Conservation (phyloP, 331 rosid genomes). For the Pyracantha coccinea region DNA sequence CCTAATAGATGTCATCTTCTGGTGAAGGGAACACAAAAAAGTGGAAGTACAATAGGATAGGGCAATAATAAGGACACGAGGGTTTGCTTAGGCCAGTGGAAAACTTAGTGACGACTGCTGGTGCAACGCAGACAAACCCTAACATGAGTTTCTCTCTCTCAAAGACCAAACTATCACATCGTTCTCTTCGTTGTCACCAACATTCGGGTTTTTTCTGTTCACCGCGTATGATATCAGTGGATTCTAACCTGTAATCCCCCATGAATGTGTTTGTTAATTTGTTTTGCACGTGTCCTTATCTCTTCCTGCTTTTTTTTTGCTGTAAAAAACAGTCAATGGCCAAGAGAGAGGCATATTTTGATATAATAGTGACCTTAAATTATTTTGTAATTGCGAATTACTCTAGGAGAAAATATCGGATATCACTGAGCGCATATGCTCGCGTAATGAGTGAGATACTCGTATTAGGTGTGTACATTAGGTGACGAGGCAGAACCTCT, state of each 20-base stretch:
- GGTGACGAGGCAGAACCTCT: too few species aligned
- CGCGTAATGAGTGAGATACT: too few species aligned
- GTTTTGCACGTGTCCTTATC: background rate
- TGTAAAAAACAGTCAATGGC: background rate
- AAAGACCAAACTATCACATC: too few species aligned
- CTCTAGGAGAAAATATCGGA: background rate
- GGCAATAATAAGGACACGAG: background rate
- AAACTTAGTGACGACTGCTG: background rate
- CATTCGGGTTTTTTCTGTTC: background rate
- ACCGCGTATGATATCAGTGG: background rate
- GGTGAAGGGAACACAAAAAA: background rate
- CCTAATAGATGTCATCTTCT: slow-evolving; percentile 7
- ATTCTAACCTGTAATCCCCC: background rate
- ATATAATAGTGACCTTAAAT: background rate
- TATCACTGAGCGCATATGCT: too few species aligned
- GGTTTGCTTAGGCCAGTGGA: background rate
- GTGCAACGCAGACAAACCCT: too few species aligned
- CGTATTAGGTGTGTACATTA: too few species aligned
- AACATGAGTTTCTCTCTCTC: too few species aligned
- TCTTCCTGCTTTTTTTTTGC: background rate
- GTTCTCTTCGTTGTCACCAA: background rate
- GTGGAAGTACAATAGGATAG: slow-evolving; percentile 8
- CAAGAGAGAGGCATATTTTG: background rate
- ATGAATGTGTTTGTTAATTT: background rate
- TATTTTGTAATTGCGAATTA: background rate